Percentiles rank a stretch among this genome's conserved stretches.
Evolutionary conservation across 306 rosid genomes (phyloP).

Genomic region (Myrica gale): DNA sequence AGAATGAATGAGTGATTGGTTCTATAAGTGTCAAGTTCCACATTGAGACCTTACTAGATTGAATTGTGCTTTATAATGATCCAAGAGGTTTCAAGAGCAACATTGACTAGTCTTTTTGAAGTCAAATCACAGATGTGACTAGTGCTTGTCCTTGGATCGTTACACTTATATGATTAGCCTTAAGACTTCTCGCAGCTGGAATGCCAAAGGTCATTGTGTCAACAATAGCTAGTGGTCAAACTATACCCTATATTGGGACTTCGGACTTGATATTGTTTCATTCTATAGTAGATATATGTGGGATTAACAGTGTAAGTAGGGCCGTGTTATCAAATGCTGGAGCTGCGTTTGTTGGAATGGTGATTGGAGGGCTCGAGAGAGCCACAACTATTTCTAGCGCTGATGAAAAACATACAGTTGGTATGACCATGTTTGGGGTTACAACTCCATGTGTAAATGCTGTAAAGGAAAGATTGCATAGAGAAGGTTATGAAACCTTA

Average conservation of each 20-base stretch:
- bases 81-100: too few species aligned
- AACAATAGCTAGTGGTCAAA: constrained; percentile 88
- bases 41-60: too few species aligned
- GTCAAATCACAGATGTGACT: too few species aligned
- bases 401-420: constrained; percentile 57
- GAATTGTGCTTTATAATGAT: too few species aligned
- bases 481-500: constrained; percentile 75
- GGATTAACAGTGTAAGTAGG: constrained; percentile 77
- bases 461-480: constrained; percentile 62
- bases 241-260: constrained; percentile 73
- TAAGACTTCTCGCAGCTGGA: constrained; percentile 70
- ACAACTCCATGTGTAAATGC: constrained; percentile 74
- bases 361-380: constrained; percentile 58
- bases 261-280: constrained; percentile 75
- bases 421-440: constrained; percentile 91
- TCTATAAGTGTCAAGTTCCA: too few species aligned
- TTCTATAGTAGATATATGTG: constrained; percentile 75
- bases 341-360: constrained; percentile 92
- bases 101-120: too few species aligned
- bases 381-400: constrained; percentile 26
- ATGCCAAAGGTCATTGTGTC: constrained; percentile 80
- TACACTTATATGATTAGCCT: constrained; percentile 53
- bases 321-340: constrained; percentile 66
- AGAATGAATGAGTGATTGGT: too few species aligned
- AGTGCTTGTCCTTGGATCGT: too few species aligned